Conservation (phyloP, 495 filamentous ascomycete genomes). For the Talaromyces proteolyticus region DNA sequence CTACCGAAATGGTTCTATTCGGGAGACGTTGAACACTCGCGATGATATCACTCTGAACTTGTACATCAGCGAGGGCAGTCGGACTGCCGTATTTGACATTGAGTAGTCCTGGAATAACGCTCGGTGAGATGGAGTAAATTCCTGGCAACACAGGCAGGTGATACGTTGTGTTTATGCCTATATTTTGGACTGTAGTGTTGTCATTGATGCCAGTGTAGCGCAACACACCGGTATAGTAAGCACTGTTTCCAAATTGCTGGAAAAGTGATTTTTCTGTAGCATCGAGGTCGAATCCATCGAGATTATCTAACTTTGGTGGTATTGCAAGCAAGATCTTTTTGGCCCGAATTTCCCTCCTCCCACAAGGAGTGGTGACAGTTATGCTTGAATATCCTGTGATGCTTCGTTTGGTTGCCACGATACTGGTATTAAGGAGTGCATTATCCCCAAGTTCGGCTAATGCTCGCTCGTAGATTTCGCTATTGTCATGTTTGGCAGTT, state of each 20-base stretch:
- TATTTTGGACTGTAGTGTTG: slow-evolving; percentile 14
- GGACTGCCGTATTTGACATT: slow-evolving; percentile 17
- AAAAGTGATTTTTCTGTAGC: slow-evolving; percentile 25
- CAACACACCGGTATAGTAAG: slow-evolving; percentile 39
- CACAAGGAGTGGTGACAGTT: slow-evolving; percentile 19
- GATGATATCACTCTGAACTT: slow-evolving; percentile 5
- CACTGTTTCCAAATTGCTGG: slow-evolving; percentile 21
- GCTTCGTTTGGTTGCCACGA: slow-evolving; percentile 15
- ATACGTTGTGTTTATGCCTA: slow-evolving; percentile 17
- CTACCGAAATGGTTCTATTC: not conserved
- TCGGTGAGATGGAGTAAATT: slow-evolving; percentile 14
- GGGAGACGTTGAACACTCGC: not conserved
- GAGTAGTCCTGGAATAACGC: slow-evolving; percentile 12
- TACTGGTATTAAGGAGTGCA: slow-evolving; percentile 19
- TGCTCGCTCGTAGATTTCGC: slow-evolving; percentile 27
- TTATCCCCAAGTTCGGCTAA: slow-evolving; percentile 13
- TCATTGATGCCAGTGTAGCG: slow-evolving; percentile 32
- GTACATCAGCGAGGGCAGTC: no score
- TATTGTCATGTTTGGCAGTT: slow-evolving; percentile 24
- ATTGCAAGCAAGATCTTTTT: slow-evolving; percentile 33
- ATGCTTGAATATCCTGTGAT: slow-evolving; percentile 12
- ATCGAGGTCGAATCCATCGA: slow-evolving; percentile 24
- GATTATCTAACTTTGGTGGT: slow-evolving; percentile 23
- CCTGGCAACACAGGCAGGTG: slow-evolving; percentile 20
- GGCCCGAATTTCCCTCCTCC: slow-evolving; percentile 25